Conservation (phyloP, 768 basidiomycete genomes). For the Mycena kentingensis region DNA sequence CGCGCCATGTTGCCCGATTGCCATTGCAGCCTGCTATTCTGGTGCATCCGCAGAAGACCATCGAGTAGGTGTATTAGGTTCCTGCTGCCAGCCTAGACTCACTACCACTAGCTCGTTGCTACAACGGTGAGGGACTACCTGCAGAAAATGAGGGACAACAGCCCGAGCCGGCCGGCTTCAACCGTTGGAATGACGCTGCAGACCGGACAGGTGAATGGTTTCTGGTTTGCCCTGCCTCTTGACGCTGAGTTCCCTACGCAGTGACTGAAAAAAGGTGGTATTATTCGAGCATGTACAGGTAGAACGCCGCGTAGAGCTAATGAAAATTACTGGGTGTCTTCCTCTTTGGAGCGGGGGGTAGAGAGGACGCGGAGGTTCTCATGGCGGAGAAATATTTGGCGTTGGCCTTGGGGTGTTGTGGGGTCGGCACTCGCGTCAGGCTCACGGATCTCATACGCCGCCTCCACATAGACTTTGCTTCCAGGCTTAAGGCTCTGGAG, state of each 20-base stretch:
- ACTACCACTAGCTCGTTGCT: conserved; percentile 54
- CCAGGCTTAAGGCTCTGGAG: conserved; percentile 71
- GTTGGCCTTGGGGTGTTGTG: conserved; percentile 67
- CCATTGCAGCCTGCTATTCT: conserved; percentile 75
- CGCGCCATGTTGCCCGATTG: conserved; percentile 82
- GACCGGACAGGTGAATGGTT: too few species aligned
- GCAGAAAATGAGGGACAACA: conserved; percentile 53
- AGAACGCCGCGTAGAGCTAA: too few species aligned
- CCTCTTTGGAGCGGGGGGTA: too few species aligned
- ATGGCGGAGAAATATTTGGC: conserved; percentile 81
- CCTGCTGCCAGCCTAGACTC: not conserved
- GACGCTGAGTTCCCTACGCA: too few species aligned
- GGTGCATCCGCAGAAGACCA: conserved; percentile 83
- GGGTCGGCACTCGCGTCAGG: conserved; percentile 68
- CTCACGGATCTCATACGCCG: conserved; percentile 74
- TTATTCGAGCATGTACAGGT: too few species aligned
- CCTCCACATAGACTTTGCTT: conserved; percentile 78
- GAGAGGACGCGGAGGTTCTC: too few species aligned
- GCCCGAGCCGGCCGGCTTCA: conserved; percentile 30
- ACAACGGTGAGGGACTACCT: conserved; percentile 70
- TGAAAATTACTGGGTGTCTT: too few species aligned
- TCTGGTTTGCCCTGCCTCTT: too few species aligned
- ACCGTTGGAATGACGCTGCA: conserved; percentile 39
- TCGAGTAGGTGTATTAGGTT: conserved; percentile 49
- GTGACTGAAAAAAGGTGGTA: too few species aligned